phyloP scores from a whole-genome alignment of 768 basidiomycete species.

The Rhodotorula graminis region DNA sequence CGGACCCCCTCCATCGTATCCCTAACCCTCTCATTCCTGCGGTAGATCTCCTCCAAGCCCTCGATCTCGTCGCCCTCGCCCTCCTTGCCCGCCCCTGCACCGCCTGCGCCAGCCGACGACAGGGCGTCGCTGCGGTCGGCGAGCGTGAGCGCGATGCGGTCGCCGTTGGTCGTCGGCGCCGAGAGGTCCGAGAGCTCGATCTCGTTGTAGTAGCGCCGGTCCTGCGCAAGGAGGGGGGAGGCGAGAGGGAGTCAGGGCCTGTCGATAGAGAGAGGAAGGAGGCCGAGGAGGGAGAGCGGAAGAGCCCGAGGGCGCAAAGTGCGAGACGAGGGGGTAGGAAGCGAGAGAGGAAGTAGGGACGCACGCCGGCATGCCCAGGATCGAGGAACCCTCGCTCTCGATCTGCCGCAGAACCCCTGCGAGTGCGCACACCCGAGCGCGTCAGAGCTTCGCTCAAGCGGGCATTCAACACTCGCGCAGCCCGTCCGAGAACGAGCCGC shows the following conservation, averaged over 20 bases:
- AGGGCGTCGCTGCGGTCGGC: background rate
- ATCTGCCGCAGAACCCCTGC: constrained; percentile 1
- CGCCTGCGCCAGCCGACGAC: background rate
- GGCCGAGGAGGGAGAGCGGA: constrained; percentile 39
- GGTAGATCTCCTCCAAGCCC: background rate
- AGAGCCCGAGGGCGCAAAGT: constrained; percentile 37
- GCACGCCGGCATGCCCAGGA: constrained; percentile 42
- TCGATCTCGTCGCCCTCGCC: background rate
- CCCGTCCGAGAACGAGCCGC: too few species aligned
- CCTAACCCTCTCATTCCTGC: constrained; percentile 8
- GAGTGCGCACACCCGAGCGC: background rate
- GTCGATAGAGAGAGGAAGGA: too few species aligned
- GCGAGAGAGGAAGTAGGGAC: constrained; percentile 2
- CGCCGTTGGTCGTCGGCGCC: background rate
- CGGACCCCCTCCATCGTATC: constrained; percentile 1
- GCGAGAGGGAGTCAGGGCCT: background rate
- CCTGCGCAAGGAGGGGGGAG: background rate
- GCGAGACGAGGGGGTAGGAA: background rate
- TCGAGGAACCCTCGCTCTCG: constrained; percentile 54
- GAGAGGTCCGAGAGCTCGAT: constrained; percentile 29
- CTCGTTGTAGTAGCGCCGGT: constrained; percentile 32
- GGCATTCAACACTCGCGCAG: too few species aligned
- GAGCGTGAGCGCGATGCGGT: constrained; percentile 18
- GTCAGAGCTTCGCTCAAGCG: too few species aligned
- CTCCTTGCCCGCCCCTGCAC: background rate